Base-by-base conservation (phyloP, 1,139 yeast genomes). In the Taphrina wiesneri region DNA sequence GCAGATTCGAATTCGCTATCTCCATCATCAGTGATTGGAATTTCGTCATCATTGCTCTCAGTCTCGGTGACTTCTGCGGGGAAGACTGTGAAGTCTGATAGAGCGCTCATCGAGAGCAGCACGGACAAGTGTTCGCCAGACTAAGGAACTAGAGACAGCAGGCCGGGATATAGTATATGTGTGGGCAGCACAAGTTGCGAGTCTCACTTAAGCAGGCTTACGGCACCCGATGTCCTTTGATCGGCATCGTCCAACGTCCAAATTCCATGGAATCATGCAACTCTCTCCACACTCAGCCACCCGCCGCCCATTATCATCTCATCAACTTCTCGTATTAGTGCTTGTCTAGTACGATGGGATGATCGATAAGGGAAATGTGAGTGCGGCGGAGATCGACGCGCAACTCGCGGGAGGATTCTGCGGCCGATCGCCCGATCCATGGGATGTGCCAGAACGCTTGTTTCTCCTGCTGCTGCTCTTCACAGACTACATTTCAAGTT, bases 1-100 rank as follows among this genome's bases (percentile, higher is more conserved):
- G 54, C 56, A 5, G 63, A 47, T 28, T 32, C 56, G 39, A 59
- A 47, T 9, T 39, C 52, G 57, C 56, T 53, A 28, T 51, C 53
- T n/a, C 56, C 57, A 21, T 51, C 64, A 32, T 59, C 63, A 3
- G 43, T 34, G 26, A 28, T 51, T 26, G 41, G 36, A 30, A 45
- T 45, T 45, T 45, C 49, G 28, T 45, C 49, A 45, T 23, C 28
- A 21, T 45, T 45, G 49, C 49, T 45, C 13, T 45, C 49, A 13
- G 25, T 21, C 11, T 7, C 49, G 28, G 11, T 28, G 6, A 21
- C 49, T 28, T 26, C 34, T 25, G 54, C 36, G 2, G 54, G 54
- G 5, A 34, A 52, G 30, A 34, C 26, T 15, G 56, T 30, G 28
- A 34, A 52, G 7, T 52, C 56, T 13, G 45, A n/a, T n/a, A 52